Conservation (phyloP, 2,329 filamentous ascomycete species). For the Fusarium sterilihyphosum region DNA sequence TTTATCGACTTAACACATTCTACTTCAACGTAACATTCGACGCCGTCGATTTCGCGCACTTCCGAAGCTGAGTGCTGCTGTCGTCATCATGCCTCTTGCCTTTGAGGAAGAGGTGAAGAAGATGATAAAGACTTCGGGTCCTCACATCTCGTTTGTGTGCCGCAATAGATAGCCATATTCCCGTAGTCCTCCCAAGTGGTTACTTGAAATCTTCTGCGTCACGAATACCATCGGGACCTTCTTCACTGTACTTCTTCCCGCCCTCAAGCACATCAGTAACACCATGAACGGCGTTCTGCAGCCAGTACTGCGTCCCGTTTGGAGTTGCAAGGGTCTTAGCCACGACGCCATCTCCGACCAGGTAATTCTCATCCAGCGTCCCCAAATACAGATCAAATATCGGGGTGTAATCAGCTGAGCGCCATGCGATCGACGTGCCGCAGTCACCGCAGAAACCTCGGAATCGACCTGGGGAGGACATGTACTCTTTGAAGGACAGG, state of each 20-base stretch:
- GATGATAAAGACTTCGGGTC: not conserved
- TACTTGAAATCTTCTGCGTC: not conserved
- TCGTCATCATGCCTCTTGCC: not conserved
- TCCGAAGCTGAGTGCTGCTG: not conserved
- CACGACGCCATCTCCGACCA: not conserved
- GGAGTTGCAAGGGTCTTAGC: conserved; percentile 6
- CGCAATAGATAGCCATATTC: not conserved
- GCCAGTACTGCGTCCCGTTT: conserved; percentile 26
- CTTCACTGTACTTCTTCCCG: conserved; percentile 7
- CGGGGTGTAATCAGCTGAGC: conserved; percentile 11
- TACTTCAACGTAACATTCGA: not conserved
- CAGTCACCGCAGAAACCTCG: conserved; percentile 21
- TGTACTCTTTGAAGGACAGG: conserved; percentile 12
- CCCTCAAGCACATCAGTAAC: conserved; percentile 22
- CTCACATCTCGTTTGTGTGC: not conserved
- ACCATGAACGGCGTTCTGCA: conserved; percentile 10
- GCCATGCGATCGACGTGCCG: conserved; percentile 16
- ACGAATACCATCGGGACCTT: conserved; percentile 57
- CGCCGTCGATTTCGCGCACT: not conserved
- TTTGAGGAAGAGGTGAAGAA: not conserved
- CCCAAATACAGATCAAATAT: conserved; percentile 25
- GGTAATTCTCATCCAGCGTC: conserved; percentile 23
- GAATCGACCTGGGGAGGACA: conserved; percentile 7
- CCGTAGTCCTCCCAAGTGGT: not conserved
- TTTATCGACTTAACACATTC: not conserved